These are phyloP conservation scores for Pseudotsuga menziesii DNA, from an alignment of 75 land plant genomes.

Conservation along the genomic window DNA sequence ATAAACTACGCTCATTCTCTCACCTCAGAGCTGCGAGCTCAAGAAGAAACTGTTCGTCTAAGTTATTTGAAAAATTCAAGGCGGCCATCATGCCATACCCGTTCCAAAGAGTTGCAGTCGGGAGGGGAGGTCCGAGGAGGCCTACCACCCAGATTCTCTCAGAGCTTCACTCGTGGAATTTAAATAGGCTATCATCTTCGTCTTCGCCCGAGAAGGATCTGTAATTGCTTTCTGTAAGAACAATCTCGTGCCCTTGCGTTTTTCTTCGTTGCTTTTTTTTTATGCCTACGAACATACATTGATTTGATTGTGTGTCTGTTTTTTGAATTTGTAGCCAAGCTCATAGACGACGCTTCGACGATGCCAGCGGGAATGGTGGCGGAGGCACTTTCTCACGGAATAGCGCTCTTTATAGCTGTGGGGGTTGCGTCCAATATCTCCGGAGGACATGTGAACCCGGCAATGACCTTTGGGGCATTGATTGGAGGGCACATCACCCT, in stretches of 20 bases:
- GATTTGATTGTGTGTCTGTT: background rate
- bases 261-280: background rate
- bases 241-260: background rate
- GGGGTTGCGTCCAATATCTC: conserved; percentile 71
- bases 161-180: conserved; percentile 53
- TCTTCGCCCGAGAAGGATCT: conserved; percentile 60
- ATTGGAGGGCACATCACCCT: conserved; percentile 77
- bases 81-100: background rate
- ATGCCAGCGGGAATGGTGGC: conserved; percentile 43
- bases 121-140: conserved; percentile 24
- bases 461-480: conserved; percentile 74
- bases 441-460: conserved; percentile 93
- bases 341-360: conserved; percentile 27
- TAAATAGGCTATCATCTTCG: conserved; percentile 49
- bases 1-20: no score
- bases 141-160: conserved; percentile 30
- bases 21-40: no score
- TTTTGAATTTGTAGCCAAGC: no score
- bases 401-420: conserved; percentile 70
- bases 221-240: conserved; percentile 45
- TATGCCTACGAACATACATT: background rate
- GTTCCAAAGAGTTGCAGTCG: conserved; percentile 29
- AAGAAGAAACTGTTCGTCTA: no score
- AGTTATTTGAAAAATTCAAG: no score
- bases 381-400: conserved; percentile 68